These are phyloP conservation scores for Geranium brycei DNA, from an alignment of 345 rosid genomes.

Conservation along the genomic window DNA sequence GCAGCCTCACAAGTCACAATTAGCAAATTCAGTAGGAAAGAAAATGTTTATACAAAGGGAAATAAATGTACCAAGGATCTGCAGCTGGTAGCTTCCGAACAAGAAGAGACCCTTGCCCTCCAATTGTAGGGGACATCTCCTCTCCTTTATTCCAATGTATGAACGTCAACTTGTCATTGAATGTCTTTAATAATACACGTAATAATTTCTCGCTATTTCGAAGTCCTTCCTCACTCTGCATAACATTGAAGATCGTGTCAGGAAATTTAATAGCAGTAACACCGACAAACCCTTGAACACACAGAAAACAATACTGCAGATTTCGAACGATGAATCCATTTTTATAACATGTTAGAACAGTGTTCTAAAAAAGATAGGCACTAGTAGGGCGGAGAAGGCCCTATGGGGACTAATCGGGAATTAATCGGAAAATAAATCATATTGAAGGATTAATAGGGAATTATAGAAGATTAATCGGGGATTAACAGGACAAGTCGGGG, in stretches of 20 bases:
- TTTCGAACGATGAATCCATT: no score
- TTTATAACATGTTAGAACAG: no score
- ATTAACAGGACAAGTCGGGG: no score
- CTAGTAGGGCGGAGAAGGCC: no score
- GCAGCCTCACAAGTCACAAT: neutral
- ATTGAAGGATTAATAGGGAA: no score
- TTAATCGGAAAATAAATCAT: no score
- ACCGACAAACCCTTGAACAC: no score
- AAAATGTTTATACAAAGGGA: neutral
- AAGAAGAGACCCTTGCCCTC: conserved; percentile 65
- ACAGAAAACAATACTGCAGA: neutral
- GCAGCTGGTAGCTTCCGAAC: conserved; percentile 65
- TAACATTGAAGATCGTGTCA: neutral
- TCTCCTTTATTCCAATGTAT: conserved; percentile 57
- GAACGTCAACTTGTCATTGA: conserved; percentile 67
- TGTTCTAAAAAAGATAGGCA: no score
- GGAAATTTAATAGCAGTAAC: no score
- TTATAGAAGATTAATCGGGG: no score
- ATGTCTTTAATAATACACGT: conserved; percentile 45
- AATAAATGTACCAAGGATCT: conserved; percentile 38
- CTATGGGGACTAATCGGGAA: no score
- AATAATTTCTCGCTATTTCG: conserved; percentile 37
- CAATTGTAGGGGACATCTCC: conserved; percentile 56
- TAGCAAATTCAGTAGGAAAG: conserved; percentile 2
- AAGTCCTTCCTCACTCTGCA: conserved; percentile 44